Base-by-base conservation (phyloP, 257 asterid genomes). In the Jacaranda mimosifolia region DNA sequence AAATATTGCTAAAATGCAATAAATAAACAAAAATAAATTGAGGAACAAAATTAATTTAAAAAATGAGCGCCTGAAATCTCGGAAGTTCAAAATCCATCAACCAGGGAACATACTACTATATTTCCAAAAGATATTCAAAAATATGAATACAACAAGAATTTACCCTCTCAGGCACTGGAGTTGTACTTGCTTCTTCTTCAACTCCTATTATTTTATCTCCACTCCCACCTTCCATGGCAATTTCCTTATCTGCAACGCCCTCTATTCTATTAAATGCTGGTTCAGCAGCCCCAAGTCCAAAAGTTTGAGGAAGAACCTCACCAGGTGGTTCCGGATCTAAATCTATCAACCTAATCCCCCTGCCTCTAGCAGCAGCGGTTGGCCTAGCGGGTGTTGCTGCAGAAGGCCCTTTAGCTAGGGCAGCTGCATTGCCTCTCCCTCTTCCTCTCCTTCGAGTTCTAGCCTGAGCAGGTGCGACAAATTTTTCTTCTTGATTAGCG, bases 131-230 rank as follows among this genome's bases (percentile, higher is more conserved):
- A 60, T n/a, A 80, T 38, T 46, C 17, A 67, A 60, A 35, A 48
- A 58, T 68, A 40, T 60, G 52, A 62, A 62, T 48, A 67, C 58
- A 77, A 43, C 4, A 73, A 57, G 72, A 80, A 79, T 56, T 83
- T 89, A 93, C 99, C 97, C 94, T 95, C 45, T 95, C 99, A 39
- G 99, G 99, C 19, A 95, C 96, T 1, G 99, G 99, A 85, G 93
- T 87, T 68, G 99, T 75, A 67, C 91, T 87, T 36, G 92, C 65
- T 21, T 93, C 99, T 86, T 95, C 99, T 85, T 95, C 99, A 82
- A 86, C 96, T 73, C 91, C 98, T 86, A 95, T 77, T 79, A 84
- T 74, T 77, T 96, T 96, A 83, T 96, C 99, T 7, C 87, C 96
- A 72, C 97, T 91, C 15, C 97, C 95, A 78, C 98, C 99, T 4